Evolutionary conservation across 306 rosid genomes (phyloP), one percentile per base, ranked within the genome.

Genomic region (Lablab purpureus): DNA sequence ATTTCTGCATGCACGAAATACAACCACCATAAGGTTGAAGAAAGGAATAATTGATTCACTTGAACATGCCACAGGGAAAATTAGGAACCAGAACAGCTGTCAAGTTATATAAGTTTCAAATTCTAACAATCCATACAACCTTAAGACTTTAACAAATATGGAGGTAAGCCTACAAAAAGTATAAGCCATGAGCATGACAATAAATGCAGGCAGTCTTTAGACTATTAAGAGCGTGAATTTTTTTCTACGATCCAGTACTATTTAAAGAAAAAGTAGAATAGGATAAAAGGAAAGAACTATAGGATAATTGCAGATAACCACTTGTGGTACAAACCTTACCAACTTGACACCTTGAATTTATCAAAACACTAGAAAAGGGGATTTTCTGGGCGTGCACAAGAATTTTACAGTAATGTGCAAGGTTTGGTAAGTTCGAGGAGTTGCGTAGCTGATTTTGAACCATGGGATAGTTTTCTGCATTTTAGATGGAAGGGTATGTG

Each of bases 1-100:
- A 85, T 76, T 80, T 87, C 98, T 94, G 91, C 84, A 88, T 62
- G 64, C 83, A 83, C 55, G 71, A 86, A 78, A 85, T 28, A 77
- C 47, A 82, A 78, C 67, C 55, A 52, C 50, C 65, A 49, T 85
- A 28, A 86, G 84, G 32, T 75, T 58, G 41, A 77, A 72, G 70
- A 63, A 73, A 63, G 32, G 46, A 47, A 51, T 21, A 55, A 28
- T 71, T 76, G 46, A 47, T 67, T 71, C 59, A 74, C 65, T 69
- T 73, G 22, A 76, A 25, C 49, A 78, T 27, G 74, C 64, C 47
- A 82, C n/a, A 9, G 2, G 34, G 45, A 50, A 28, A 41, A 70
- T 36, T n/a, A 71, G 75, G 66, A 40, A 59, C 21, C 28, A 74
- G 25, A 55, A 54, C 22, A 71, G 47, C 36, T 52, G 75, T 32